Percentiles rank a stretch among this genome's conserved stretches.
phyloP scores from a whole-genome alignment of 169 alveolate species.

The Cryptosporidium meleagridis region DNA sequence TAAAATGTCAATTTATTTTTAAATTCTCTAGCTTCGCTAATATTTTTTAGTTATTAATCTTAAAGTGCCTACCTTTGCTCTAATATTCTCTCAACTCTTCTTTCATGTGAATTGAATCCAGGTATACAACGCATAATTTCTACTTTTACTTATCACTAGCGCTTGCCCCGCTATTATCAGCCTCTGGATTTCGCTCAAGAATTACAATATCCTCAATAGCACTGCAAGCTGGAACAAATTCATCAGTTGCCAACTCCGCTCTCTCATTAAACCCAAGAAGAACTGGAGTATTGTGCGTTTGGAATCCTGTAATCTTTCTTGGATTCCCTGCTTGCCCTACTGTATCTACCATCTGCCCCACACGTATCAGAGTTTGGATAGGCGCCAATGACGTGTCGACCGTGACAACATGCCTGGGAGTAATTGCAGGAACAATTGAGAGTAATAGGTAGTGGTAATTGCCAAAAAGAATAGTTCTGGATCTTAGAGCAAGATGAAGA shows the following conservation, averaged over 20 bases:
- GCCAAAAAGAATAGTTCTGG: constrained; percentile 88
- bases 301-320: constrained; percentile 97
- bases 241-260: constrained; percentile 94
- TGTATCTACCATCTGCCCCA: constrained; percentile 95
- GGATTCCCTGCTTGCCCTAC: constrained; percentile 98
- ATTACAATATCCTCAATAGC: constrained; percentile 88
- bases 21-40: not conserved
- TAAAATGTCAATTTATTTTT: not conserved
- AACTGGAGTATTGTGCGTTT: constrained; percentile 99
- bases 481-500: constrained; percentile 90
- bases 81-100: not conserved
- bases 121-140: not conserved
- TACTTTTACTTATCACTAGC: not conserved
- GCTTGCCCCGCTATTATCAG: constrained; percentile 10
- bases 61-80: not conserved
- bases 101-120: not conserved
- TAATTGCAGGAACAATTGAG: constrained; percentile 93
- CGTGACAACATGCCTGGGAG: constrained; percentile 88
- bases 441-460: constrained; percentile 92
- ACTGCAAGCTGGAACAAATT: constrained; percentile 82
- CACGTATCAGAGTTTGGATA: constrained; percentile 88
- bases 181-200: constrained; percentile 86
- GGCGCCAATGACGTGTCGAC: constrained; percentile 92
- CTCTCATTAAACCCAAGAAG: constrained; percentile 90
- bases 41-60: not conserved